Base-by-base conservation (phyloP, 2,329 filamentous ascomycete species). In the Tolypocladium nubicola region DNA sequence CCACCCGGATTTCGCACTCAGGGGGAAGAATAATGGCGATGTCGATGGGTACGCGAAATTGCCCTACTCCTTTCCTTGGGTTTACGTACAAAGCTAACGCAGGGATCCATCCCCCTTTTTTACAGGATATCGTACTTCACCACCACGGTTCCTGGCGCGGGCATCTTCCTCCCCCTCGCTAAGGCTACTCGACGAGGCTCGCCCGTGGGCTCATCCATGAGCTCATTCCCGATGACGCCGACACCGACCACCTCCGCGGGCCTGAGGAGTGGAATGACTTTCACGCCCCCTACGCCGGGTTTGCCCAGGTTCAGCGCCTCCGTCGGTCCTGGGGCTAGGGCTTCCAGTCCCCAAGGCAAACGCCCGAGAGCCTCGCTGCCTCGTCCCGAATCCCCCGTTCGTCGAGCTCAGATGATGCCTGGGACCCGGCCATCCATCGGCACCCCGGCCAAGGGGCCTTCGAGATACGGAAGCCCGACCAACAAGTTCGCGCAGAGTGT, bases 11-110 rank as follows among this genome's bases (percentile, higher is more conserved):
- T 95, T 87, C 75, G 89, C 91, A 39, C 73, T 80, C 55, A 84
- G 88, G 68, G 94, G 94, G 39, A 99, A 99, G 79, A 99, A 99
- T 69, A 95, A 83, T 66, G 94, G 94, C 61, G 92, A 96, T 71
- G 94, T 97, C 56, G 93, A 97, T 64, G 94, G 93, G 89, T 93
- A 79, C 73, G 83, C 40, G 43, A 40, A 54, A 45, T 4, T 33
- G 6, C 58, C 61, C 57, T 55, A 53, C 49, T 23, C 47, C 47
- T 49, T 21, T 57, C 30, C 53, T 52, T 33, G 30, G 30, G 16
- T 30, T 52, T 30, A 8, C 9, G 47, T 30, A 21, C 23, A n/a
- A 16, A 45, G 37, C 10, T 54, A 23, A 38, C 21, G 5, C 4
- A 1, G 37, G 4, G 26, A 14, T n/a, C 9, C 49, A 2, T n/a